These are phyloP conservation scores for Pseudogymnoascus sp. DNA, from an alignment of 2,329 filamentous ascomycete species.

Conservation along the genomic window DNA sequence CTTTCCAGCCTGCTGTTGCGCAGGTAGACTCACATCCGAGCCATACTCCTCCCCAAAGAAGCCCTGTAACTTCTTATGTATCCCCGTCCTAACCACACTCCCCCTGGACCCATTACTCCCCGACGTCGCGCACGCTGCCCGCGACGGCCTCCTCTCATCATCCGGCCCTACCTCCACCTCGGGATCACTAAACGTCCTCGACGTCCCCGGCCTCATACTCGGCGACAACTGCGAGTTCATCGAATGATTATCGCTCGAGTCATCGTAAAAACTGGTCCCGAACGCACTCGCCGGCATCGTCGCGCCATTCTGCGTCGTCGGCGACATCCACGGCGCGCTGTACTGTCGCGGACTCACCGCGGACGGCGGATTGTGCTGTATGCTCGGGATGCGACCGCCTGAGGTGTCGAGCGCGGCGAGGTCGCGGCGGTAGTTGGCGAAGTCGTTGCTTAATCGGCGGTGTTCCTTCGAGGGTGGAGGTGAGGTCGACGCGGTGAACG, in stretches of 20 bases:
- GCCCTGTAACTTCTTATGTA: conserved; percentile 67
- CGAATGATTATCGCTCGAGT: conserved; percentile 71
- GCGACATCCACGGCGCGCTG: conserved; percentile 53
- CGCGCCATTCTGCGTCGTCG: conserved; percentile 19
- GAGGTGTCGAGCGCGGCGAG: conserved; percentile 60
- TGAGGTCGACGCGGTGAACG: conserved; percentile 30
- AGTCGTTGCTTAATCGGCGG: conserved; percentile 40
- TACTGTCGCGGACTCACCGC: conserved; percentile 40
- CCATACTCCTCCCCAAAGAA: conserved; percentile 91
- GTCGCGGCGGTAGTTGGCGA: conserved; percentile 66
- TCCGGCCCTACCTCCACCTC: conserved; percentile 56
- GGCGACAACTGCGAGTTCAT: conserved; percentile 57
- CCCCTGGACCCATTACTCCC: conserved; percentile 79
- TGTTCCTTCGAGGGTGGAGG: conserved; percentile 27
- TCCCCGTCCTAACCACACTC: conserved; percentile 62
- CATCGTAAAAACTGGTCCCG: conserved; percentile 57
- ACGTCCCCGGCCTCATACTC: conserved; percentile 52
- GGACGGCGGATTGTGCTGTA: conserved; percentile 52
- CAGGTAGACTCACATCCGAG: conserved; percentile 62
- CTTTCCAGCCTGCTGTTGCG: conserved; percentile 39
- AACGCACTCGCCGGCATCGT: conserved; percentile 29
- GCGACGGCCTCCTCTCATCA: conserved; percentile 77
- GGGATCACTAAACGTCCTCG: conserved; percentile 47
- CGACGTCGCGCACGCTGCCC: conserved; percentile 81
- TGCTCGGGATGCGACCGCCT: conserved; percentile 50